Percentiles rank a stretch among this genome's conserved stretches.
phyloP scores from a whole-genome alignment of 495 filamentous ascomycete species.

The Penicillium lagena region DNA sequence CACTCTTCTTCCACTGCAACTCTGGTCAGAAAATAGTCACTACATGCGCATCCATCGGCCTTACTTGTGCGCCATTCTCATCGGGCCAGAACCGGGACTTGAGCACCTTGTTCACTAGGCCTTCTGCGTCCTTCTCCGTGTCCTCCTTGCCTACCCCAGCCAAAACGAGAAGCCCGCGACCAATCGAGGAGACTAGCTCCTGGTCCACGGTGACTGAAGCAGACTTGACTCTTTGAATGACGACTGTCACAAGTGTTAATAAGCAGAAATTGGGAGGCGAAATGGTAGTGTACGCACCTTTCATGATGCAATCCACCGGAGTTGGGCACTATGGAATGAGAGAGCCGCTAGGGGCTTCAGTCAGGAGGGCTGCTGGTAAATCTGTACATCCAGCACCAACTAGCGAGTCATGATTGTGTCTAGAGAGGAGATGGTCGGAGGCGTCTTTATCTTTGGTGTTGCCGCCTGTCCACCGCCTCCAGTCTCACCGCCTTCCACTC shows the following conservation, averaged over 20 bases:
- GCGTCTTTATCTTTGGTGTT: too few relatives aligned
- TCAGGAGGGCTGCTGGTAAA: too few relatives aligned
- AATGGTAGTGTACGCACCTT: slow-evolving; percentile 28
- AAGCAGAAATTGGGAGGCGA: slow-evolving; percentile 1
- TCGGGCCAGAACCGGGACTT: slow-evolving; percentile 89
- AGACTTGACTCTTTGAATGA: slow-evolving; percentile 90
- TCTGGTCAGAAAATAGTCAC: slow-evolving; percentile 6
- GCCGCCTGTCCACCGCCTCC: too few relatives aligned
- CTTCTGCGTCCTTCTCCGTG: slow-evolving; percentile 79
- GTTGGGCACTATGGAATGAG: too few relatives aligned
- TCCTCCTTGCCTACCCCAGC: slow-evolving; percentile 88
- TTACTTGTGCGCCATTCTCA: slow-evolving; percentile 32
- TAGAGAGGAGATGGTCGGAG: too few relatives aligned
- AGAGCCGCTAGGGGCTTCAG: too few relatives aligned
- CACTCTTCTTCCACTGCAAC: slow-evolving; percentile 75
- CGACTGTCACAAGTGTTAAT: slow-evolving; percentile 47
- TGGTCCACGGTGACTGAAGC: slow-evolving; percentile 98
- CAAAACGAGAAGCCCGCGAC: slow-evolving; percentile 83
- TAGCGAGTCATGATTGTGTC: too few relatives aligned
- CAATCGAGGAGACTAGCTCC: slow-evolving; percentile 81
- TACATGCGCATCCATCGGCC: slow-evolving; percentile 1
- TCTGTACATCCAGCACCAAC: too few relatives aligned
- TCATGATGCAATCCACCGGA: slow-evolving; percentile 29
- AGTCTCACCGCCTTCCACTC: slow-evolving; percentile 21
- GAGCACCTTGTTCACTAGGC: slow-evolving; percentile 75